Evolutionary conservation across 306 rosid genomes (phyloP).

Genomic region (Malus orientalis): DNA sequence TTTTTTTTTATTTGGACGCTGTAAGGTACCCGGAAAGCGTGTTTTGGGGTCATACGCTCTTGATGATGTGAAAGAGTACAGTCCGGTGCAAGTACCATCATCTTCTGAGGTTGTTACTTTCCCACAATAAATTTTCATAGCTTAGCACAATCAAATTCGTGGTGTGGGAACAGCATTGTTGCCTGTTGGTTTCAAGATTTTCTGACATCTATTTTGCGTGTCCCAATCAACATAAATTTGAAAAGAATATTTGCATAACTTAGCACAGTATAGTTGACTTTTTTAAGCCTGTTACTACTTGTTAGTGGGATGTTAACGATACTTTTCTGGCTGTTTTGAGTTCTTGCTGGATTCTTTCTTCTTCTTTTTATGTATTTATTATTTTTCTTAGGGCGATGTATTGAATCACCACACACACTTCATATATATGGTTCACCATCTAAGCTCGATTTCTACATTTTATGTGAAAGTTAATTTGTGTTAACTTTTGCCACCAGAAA

Average conservation of each 20-base stretch:
- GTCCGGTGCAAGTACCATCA: slow-evolving; percentile 57
- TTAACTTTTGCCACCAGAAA: slow-evolving; percentile 49
- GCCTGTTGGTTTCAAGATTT: neutral
- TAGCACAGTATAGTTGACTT: neutral
- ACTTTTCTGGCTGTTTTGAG: neutral
- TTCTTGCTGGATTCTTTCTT: neutral
- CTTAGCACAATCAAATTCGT: neutral
- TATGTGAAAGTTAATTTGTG: slow-evolving; percentile 14
- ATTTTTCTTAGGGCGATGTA: neutral
- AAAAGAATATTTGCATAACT: neutral
- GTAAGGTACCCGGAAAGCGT: slow-evolving; percentile 89
- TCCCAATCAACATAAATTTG: neutral
- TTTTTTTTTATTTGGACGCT: neutral
- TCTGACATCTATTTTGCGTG: neutral
- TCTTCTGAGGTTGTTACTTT: slow-evolving; percentile 66
- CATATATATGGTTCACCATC: neutral
- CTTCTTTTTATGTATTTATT: neutral
- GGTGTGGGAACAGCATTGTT: neutral
- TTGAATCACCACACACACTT: neutral
- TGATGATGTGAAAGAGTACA: slow-evolving; percentile 76
- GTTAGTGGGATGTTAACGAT: neutral
- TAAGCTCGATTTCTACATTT: neutral
- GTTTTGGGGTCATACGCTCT: slow-evolving; percentile 75
- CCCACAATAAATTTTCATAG: neutral
- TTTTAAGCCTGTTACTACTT: neutral